Evolutionary conservation across 192 early-diverging fungal genomes (phyloP).

Genomic region (Diversispora epigaea): DNA sequence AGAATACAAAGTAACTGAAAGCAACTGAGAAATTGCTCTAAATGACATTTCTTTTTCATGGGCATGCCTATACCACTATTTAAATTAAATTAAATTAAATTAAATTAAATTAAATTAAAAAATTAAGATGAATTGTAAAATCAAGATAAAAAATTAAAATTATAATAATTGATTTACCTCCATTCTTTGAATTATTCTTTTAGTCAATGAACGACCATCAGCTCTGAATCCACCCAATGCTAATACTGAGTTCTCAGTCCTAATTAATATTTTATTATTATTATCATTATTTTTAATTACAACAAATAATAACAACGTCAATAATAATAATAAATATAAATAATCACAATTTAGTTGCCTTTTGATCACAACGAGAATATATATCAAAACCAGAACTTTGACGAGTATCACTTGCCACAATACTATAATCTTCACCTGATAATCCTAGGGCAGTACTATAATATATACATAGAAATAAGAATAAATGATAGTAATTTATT

Average conservation of each 20-base stretch:
- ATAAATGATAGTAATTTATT: background rate
- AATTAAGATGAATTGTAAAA: background rate
- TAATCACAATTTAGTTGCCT: constrained; percentile 77
- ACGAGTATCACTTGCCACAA: constrained; percentile 94
- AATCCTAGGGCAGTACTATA: constrained; percentile 36
- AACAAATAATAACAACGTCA: background rate
- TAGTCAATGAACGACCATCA: constrained; percentile 82
- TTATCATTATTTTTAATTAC: background rate
- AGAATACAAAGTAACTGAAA: constrained; percentile 87
- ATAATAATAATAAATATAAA: constrained; percentile 8
- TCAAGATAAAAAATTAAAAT: background rate
- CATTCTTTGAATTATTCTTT: constrained; percentile 78
- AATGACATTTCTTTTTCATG: constrained; percentile 88
- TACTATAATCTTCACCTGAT: constrained; percentile 91
- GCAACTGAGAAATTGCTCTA: constrained; percentile 89
- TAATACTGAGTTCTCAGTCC: constrained; percentile 79
- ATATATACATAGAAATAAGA: background rate
- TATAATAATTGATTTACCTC: constrained; percentile 56
- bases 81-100: background rate
- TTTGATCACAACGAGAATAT: constrained; percentile 91
- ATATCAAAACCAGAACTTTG: constrained; percentile 94
- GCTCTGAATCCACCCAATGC: constrained; percentile 87
- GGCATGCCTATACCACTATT: constrained; percentile 85
- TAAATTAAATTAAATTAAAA: background rate
- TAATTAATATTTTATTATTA: constrained; percentile 23